Evolutionary conservation across 768 basidiomycete genomes (phyloP), one percentile per base, ranked within the genome.

Genomic region (Calocera viscosa): DNA sequence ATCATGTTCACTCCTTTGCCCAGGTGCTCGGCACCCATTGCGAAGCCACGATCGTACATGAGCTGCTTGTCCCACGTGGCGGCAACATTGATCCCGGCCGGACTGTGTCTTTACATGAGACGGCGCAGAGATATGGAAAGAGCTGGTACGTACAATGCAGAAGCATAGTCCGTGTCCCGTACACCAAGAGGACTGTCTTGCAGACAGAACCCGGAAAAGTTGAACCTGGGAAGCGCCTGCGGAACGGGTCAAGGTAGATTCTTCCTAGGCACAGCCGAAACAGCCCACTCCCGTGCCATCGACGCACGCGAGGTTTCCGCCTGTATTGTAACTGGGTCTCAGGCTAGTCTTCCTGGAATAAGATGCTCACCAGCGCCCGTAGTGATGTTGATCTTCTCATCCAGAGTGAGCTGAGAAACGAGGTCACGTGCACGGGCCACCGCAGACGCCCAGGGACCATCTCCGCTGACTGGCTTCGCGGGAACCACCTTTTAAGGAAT

Each of bases 11-110:
- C 86, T 22, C 94, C 94, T 73, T 94, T 93, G 33, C 84, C 85
- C 66, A 80, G 81, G 77, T 90, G 88, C 74, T 98, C 94, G 65
- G 80, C 72, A 22, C 92, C 94, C 84, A 96, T 88, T 43, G 83
- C 86, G 1, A 83, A 72, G 1, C 90, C 93, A 32, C 93, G 86
- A 17, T 78, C 76, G 65, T 91, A 88, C 66, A 95, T 85, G 38
- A 95, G 80, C 10, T 81, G 80, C 47, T 88, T 89, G 71, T 91
- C 91, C 77, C 83, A 92, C 3, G 43, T 47, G 43, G 43, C 43
- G 8, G 43, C 43, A 19, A 47, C 43, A 47, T 47, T 47, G 43
- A 47, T 47, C 43, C 43, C 43, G 19, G 43, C 43, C 7, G 43
- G 43, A 19, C 43, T 47, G 35, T 8, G 8, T 3, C 7, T 3